phyloP scores from a whole-genome alignment of 1,139 yeast species.

The Candida sp. region DNA sequence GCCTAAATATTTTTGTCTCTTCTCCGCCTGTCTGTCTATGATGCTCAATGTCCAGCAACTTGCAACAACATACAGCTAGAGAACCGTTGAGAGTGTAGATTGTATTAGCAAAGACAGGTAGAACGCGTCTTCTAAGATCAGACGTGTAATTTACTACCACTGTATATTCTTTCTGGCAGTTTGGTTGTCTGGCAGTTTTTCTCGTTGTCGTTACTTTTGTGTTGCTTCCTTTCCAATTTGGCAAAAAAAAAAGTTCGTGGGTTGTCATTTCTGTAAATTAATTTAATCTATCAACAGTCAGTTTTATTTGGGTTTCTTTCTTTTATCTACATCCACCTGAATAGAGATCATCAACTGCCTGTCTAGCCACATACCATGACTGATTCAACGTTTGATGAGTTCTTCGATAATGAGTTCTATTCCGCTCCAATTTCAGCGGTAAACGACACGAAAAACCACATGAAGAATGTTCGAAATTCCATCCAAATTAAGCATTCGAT shows the following conservation, averaged over 20 bases:
- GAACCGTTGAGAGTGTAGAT: too few species aligned
- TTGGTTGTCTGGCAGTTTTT: neutral
- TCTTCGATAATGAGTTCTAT: conserved; percentile 22
- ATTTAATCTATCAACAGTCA: neutral
- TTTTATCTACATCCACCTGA: conserved; percentile 32
- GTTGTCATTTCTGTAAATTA: neutral
- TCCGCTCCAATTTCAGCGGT: conserved; percentile 17
- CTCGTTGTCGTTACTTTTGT: neutral
- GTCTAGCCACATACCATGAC: neutral
- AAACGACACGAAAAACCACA: conserved; percentile 38
- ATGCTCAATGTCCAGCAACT: neutral
- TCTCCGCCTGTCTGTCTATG: neutral
- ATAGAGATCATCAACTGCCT: conserved; percentile 25
- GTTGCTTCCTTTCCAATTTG: neutral
- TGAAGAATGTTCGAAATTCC: conserved; percentile 50
- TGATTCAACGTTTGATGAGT: conserved; percentile 17
- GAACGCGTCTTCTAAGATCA: neutral
- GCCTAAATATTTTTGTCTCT: neutral
- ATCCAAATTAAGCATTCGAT: conserved; percentile 50
- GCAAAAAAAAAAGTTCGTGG: neutral
- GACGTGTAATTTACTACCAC: neutral
- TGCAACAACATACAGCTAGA: neutral
- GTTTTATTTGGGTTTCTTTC: conserved; percentile 17
- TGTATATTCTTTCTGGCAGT: neutral
- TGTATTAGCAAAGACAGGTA: neutral